phyloP scores from a whole-genome alignment of 768 basidiomycete species.

The Auriscalpium orientale region DNA sequence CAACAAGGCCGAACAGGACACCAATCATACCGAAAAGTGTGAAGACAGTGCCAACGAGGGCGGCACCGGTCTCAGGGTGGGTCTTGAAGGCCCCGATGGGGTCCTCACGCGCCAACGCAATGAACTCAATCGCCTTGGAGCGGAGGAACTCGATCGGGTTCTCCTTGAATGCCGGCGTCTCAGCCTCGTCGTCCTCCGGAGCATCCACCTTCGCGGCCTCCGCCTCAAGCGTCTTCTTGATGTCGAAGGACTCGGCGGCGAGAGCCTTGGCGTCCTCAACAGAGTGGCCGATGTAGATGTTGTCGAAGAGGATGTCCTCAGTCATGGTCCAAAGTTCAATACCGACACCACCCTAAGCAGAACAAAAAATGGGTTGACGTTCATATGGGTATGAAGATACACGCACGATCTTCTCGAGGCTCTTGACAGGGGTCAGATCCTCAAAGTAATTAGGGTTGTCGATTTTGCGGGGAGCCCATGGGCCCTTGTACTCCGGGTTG shows the following conservation, averaged over 20 bases:
- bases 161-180: constrained; percentile 48
- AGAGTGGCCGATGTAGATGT: constrained; percentile 92
- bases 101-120: constrained; percentile 67
- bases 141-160: constrained; percentile 80
- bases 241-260: constrained; percentile 80
- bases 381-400: background rate
- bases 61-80: constrained; percentile 82
- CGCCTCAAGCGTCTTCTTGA: constrained; percentile 83
- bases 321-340: constrained; percentile 99
- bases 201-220: constrained; percentile 44
- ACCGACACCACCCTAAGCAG: constrained; percentile 74
- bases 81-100: constrained; percentile 79
- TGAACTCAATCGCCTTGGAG: constrained; percentile 68
- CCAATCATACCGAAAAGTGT: constrained; percentile 84
- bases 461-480: constrained; percentile 89
- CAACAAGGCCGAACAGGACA: constrained; percentile 70
- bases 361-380: constrained; percentile 1
- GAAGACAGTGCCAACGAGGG: constrained; percentile 63
- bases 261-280: constrained; percentile 75
- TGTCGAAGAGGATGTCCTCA: constrained; percentile 87
- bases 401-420: constrained; percentile 77
- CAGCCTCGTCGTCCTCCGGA: constrained; percentile 36
- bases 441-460: constrained; percentile 88
- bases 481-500: constrained; percentile 96
- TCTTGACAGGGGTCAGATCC: constrained; percentile 75